A percentile compares a stretch with the other conserved stretches of the same genome.
phyloP scores from a whole-genome alignment of 1,284 basidiomycete species.

The Coniferiporia weirii region DNA sequence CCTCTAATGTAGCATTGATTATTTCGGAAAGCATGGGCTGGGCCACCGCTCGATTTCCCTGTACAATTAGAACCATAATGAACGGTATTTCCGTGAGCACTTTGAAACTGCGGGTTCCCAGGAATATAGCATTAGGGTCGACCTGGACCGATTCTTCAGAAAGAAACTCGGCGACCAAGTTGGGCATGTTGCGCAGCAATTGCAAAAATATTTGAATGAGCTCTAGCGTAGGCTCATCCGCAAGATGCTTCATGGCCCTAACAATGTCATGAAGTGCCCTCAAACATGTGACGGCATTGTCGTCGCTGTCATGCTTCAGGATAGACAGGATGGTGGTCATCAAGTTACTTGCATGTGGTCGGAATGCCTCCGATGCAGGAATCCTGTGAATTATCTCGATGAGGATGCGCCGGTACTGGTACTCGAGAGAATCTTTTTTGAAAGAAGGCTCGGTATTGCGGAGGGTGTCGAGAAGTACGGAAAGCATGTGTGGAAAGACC shows the following conservation, averaged over 20 bases:
- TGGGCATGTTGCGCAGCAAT: constrained; percentile 73
- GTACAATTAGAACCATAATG: constrained; percentile 88
- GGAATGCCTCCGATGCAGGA: constrained; percentile 76
- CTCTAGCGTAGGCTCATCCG: constrained; percentile 75
- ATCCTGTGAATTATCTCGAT: constrained; percentile 88
- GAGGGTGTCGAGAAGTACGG: constrained; percentile 76
- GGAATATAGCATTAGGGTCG: constrained; percentile 55
- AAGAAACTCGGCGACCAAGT: constrained; percentile 75
- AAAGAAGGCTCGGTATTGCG: constrained; percentile 74
- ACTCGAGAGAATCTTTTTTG: constrained; percentile 77
- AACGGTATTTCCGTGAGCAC: constrained; percentile 93
- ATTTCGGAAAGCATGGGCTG: constrained; percentile 70
- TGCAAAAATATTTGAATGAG: constrained; percentile 71
- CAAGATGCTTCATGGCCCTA: constrained; percentile 64
- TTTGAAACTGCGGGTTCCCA: constrained; percentile 88
- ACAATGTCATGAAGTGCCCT: constrained; percentile 88
- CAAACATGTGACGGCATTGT: constrained; percentile 88
- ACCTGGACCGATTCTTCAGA: constrained; percentile 52
- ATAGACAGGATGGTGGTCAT: constrained; percentile 78
- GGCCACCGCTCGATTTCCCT: constrained; percentile 69
- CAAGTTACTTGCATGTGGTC: constrained; percentile 65
- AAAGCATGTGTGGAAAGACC: constrained; percentile 68
- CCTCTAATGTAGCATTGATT: constrained; percentile 71
- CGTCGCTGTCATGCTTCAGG: constrained; percentile 92
- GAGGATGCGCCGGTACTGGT: constrained; percentile 79